Conservation (phyloP, 192 early-diverging fungal genomes). For the Martensiomyces pterosporus region DNA sequence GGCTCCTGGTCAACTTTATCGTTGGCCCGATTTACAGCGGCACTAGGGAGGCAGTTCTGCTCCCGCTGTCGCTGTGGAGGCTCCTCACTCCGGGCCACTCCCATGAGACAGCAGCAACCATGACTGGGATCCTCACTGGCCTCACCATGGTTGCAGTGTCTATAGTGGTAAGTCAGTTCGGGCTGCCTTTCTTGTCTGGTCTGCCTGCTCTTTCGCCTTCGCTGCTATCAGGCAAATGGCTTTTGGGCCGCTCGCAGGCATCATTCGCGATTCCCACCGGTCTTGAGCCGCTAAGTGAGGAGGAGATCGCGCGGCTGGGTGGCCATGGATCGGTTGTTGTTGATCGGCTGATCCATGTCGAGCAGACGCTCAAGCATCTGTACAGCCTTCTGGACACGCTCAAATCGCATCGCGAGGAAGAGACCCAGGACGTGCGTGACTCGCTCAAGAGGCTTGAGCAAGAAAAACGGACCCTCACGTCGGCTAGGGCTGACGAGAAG, state of each 20-base stretch:
- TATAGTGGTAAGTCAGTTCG: conserved; percentile 30
- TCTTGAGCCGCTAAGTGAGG: conserved; percentile 28
- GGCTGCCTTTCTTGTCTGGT: conserved; percentile 12
- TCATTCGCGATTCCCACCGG: conserved; percentile 3
- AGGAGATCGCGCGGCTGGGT: conserved; percentile 29
- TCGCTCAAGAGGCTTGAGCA: conserved; percentile 33
- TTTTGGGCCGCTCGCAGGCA: not conserved
- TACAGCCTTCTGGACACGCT: conserved; percentile 40
- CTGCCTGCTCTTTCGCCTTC: conserved; percentile 9
- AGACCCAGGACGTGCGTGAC: conserved; percentile 34
- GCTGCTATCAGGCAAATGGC: conserved; percentile 3
- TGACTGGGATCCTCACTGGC: conserved; percentile 25
- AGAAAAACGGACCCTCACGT: conserved; percentile 26
- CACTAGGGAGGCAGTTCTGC: conserved; percentile 24
- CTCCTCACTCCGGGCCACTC: conserved; percentile 20
- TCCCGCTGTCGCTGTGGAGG: conserved; percentile 26
- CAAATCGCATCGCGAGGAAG: conserved; percentile 35
- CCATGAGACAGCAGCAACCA: conserved; percentile 16
- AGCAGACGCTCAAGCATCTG: conserved; percentile 39
- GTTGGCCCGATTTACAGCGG: conserved; percentile 24
- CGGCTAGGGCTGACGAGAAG: conserved; percentile 28
- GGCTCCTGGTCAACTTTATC: conserved; percentile 18
- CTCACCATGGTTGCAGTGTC: conserved; percentile 32
- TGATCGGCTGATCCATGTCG: conserved; percentile 32
- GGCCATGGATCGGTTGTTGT: conserved; percentile 33